These are phyloP conservation scores for Fomes fomentarius DNA, from an alignment of 1,284 basidiomycete genomes.

Conservation along the genomic window DNA sequence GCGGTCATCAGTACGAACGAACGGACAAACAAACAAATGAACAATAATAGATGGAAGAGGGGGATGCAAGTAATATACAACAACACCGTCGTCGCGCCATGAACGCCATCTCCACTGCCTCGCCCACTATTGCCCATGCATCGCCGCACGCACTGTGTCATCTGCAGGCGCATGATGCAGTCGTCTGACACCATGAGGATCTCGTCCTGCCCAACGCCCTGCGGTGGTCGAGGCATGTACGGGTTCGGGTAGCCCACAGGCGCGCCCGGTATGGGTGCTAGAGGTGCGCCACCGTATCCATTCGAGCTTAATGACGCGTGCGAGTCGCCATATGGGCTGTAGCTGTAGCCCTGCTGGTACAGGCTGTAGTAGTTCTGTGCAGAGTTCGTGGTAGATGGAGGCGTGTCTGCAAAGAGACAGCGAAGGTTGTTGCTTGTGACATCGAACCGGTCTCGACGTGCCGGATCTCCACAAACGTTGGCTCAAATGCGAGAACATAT, in stretches of 20 bases:
- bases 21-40: too few species aligned
- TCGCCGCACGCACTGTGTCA: constrained; percentile 34
- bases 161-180: constrained; percentile 69
- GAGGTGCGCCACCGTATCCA: constrained; percentile 47
- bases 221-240: constrained; percentile 44
- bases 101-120: constrained; percentile 7
- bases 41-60: constrained; percentile 8
- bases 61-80: constrained; percentile 22
- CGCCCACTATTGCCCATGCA: constrained; percentile 6
- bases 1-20: constrained; percentile 12
- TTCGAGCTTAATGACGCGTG: constrained; percentile 30
- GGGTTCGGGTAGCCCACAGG: constrained; percentile 42
- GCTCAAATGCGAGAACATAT: constrained; percentile 96
- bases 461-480: constrained; percentile 95
- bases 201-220: constrained; percentile 64
- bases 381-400: constrained; percentile 73
- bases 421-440: constrained; percentile 89
- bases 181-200: constrained; percentile 83
- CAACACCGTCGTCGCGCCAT: constrained; percentile 19
- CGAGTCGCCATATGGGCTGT: constrained; percentile 40
- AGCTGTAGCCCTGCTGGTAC: constrained; percentile 35
- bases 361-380: constrained; percentile 37
- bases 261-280: constrained; percentile 10
- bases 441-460: constrained; percentile 93
- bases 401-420: constrained; percentile 92